These are phyloP conservation scores for Xylaria sp. DNA, from an alignment of 2,329 filamentous ascomycete genomes.

Conservation along the genomic window DNA sequence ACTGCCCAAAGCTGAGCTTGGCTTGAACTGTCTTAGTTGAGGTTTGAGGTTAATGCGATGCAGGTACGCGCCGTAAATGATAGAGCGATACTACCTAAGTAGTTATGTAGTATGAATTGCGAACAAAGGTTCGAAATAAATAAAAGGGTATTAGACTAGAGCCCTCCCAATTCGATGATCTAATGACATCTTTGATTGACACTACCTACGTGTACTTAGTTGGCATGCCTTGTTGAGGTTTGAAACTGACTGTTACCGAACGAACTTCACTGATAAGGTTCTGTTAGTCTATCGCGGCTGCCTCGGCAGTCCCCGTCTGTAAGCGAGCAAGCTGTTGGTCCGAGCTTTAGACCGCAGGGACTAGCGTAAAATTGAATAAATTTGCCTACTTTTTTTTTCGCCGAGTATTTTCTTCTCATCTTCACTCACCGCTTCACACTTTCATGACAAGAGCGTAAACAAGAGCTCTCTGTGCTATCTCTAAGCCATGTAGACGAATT, in stretches of 20 bases:
- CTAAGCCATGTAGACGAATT: slow-evolving; percentile 23
- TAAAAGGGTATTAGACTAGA: too few relatives aligned
- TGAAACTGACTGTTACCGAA: too few relatives aligned
- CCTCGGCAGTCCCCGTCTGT: neutral
- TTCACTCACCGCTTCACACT: neutral
- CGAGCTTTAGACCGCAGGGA: slow-evolving; percentile 2
- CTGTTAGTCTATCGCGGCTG: too few relatives aligned
- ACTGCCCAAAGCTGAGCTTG: neutral
- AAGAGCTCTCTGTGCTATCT: neutral
- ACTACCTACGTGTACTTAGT: neutral
- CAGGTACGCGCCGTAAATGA: too few relatives aligned
- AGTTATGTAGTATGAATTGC: too few relatives aligned
- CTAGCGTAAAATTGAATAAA: slow-evolving; percentile 12
- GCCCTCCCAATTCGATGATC: too few relatives aligned
- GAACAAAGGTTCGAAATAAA: too few relatives aligned
- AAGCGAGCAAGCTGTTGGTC: slow-evolving; percentile 14
- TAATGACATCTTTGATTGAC: too few relatives aligned
- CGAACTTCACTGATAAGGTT: too few relatives aligned
- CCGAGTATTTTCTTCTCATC: neutral
- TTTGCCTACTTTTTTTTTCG: neutral
- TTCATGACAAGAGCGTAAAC: neutral
- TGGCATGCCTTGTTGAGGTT: too few relatives aligned
- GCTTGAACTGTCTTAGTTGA: neutral
- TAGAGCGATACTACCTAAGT: too few relatives aligned
- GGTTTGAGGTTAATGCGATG: neutral